phyloP scores from a whole-genome alignment of 179 eudicot species.

The Drosera spatulata region DNA sequence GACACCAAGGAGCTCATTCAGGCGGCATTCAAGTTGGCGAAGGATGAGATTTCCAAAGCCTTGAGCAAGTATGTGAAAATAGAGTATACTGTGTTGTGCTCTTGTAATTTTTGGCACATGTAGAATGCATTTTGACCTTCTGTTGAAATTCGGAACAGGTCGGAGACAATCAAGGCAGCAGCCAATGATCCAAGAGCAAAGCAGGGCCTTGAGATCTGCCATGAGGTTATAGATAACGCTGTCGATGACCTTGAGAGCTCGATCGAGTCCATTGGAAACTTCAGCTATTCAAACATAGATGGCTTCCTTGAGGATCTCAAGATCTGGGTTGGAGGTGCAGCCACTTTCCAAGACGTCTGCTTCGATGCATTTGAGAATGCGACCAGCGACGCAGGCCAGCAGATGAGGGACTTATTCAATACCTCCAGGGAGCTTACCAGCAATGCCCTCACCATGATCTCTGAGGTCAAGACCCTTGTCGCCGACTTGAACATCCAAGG shows the following conservation, averaged over 20 bases:
- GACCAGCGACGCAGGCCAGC: slow-evolving; percentile 1
- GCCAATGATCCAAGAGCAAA: slow-evolving; percentile 4
- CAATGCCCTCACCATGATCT: slow-evolving; percentile 3
- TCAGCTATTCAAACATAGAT: slow-evolving; percentile 13
- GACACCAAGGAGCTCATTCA: slow-evolving; percentile 48
- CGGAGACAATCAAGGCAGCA: slow-evolving; percentile 4
- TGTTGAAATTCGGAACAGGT: not conserved
- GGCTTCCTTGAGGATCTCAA: slow-evolving; percentile 11
- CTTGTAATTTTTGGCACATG: too few relatives aligned
- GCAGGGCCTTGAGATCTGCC: slow-evolving; percentile 8
- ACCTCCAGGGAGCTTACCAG: slow-evolving; percentile 7
- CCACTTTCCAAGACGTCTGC: slow-evolving; percentile 10
- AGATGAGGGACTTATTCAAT: slow-evolving; percentile 8
- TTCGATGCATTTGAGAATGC: slow-evolving; percentile 9
- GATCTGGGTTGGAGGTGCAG: slow-evolving; percentile 10
- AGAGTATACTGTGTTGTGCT: too few relatives aligned
- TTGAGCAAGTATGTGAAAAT: slow-evolving; percentile 2
- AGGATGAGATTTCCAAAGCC: slow-evolving; percentile 25
- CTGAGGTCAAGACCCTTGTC: not conserved
- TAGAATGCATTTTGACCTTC: too few relatives aligned
- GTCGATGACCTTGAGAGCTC: slow-evolving; percentile 40
- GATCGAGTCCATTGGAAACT: slow-evolving; percentile 11
- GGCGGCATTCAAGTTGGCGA: slow-evolving; percentile 39
- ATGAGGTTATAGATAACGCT: slow-evolving; percentile 17
- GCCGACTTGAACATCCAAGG: not conserved